phyloP scores from a whole-genome alignment of 768 basidiomycete species.

The Tylopilus intermedius region DNA sequence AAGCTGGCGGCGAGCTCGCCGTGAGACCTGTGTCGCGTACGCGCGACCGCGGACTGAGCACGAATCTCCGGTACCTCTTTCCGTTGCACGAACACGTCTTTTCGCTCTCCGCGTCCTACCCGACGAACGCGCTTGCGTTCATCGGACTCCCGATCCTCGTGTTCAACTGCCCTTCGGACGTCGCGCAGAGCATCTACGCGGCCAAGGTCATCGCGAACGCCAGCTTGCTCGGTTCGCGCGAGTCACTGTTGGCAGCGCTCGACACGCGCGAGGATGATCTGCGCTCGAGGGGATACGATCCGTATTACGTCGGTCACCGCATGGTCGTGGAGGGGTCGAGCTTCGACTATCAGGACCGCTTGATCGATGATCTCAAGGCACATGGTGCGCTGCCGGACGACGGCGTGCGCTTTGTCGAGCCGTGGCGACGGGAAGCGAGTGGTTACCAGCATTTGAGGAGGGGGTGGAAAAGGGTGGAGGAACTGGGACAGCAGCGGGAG shows the following conservation, averaged over 20 bases:
- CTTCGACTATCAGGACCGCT: not conserved
- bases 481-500: not conserved
- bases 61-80: constrained; percentile 51
- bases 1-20: constrained; percentile 21
- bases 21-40: constrained; percentile 15
- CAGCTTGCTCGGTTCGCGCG: constrained; percentile 37
- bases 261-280: constrained; percentile 37
- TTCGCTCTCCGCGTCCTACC: constrained; percentile 36
- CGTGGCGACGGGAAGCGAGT: not conserved
- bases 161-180: constrained; percentile 44
- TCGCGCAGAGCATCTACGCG: constrained; percentile 47
- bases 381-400: not conserved
- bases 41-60: constrained; percentile 31
- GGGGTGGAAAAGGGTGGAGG: not conserved
- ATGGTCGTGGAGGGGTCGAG: not conserved
- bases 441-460: not conserved
- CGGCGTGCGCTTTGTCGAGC: not conserved
- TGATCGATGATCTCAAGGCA: not conserved
- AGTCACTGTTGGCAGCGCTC: constrained; percentile 38
- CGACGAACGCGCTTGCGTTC: not conserved
- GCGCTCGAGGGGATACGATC: constrained; percentile 41
- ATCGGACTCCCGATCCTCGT: constrained; percentile 39
- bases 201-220: constrained; percentile 42
- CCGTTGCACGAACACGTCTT: constrained; percentile 53
- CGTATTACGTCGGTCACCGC: constrained; percentile 22